phyloP scores from a whole-genome alignment of 2,329 filamentous ascomycete species.

The Tolypocladium inflatum region DNA sequence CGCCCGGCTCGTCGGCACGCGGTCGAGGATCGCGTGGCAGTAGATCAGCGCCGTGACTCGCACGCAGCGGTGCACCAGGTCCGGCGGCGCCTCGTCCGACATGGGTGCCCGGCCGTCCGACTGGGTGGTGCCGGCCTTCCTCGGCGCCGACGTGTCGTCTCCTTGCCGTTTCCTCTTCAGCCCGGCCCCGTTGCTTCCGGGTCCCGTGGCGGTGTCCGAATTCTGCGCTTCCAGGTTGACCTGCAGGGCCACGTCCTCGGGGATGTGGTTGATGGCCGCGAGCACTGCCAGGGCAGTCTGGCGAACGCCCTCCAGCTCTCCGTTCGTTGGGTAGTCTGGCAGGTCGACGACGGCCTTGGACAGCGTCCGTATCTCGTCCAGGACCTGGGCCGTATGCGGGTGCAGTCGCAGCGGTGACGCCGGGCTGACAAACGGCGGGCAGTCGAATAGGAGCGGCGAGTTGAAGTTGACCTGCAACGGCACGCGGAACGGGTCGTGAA shows the following conservation, averaged over 20 bases:
- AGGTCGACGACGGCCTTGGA: slow-evolving; percentile 31
- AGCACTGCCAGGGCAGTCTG: slow-evolving; percentile 30
- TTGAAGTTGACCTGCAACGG: slow-evolving; percentile 35
- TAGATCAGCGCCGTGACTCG: slow-evolving; percentile 38
- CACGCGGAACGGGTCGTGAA: slow-evolving; percentile 24
- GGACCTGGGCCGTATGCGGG: slow-evolving; percentile 34
- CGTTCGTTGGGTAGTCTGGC: slow-evolving; percentile 20
- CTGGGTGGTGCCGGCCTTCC: slow-evolving; percentile 4
- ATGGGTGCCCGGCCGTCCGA: slow-evolving; percentile 1
- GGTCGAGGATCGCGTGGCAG: slow-evolving; percentile 32
- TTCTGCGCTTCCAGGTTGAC: background rate
- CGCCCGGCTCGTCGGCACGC: slow-evolving; percentile 29
- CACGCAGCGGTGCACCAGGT: slow-evolving; percentile 37
- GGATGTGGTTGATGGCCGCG: slow-evolving; percentile 25
- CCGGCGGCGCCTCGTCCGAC: slow-evolving; percentile 16
- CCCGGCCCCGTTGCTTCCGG: background rate
- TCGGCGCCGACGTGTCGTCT: slow-evolving; percentile 1
- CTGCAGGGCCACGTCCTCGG: slow-evolving; percentile 14
- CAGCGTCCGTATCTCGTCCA: slow-evolving; percentile 41
- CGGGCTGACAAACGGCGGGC: slow-evolving; percentile 31
- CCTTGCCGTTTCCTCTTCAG: slow-evolving; percentile 8
- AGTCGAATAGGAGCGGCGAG: slow-evolving; percentile 34
- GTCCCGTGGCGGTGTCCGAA: background rate
- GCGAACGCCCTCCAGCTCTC: slow-evolving; percentile 28
- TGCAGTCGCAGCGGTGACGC: slow-evolving; percentile 33